phyloP scores from a whole-genome alignment of 192 early-diverging fungal genomes.

The Coemansia sp. region DNA sequence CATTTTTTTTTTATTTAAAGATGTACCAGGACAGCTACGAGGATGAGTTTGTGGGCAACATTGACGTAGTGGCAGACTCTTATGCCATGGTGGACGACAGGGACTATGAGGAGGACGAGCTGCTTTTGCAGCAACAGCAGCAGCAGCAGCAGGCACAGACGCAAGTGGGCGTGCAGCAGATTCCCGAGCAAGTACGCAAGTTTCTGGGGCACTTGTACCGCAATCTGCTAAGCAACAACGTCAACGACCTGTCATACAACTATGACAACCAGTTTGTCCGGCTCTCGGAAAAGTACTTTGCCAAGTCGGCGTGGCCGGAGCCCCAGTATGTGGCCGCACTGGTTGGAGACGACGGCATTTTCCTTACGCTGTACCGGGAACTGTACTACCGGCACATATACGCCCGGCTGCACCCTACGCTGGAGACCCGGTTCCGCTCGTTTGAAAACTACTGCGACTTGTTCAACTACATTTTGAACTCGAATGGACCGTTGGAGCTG shows the following conservation, averaged over 20 bases:
- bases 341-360: conserved; percentile 77
- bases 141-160: conserved; percentile 27
- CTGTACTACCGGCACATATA: conserved; percentile 97
- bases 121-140: conserved; percentile 13
- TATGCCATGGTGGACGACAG: conserved; percentile 45
- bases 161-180: conserved; percentile 53
- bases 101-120: conserved; percentile 37
- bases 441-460: conserved; percentile 97
- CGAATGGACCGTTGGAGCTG: conserved; percentile 78
- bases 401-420: conserved; percentile 81
- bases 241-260: conserved; percentile 80
- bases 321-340: conserved; percentile 76
- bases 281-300: conserved; percentile 88
- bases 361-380: conserved; percentile 93
- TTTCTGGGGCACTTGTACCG: conserved; percentile 82
- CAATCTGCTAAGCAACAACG: conserved; percentile 74
- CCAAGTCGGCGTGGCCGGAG: conserved; percentile 86
- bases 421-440: conserved; percentile 87
- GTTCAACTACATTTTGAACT: conserved; percentile 92
- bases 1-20: neutral
- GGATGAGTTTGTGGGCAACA: conserved; percentile 50
- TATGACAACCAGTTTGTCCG: conserved; percentile 90
- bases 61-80: conserved; percentile 45
- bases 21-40: conserved; percentile 52
- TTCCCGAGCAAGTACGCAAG: conserved; percentile 82